Evolutionary conservation across 305 asterid species (phyloP).

Genomic region (Petunia hybrid): DNA sequence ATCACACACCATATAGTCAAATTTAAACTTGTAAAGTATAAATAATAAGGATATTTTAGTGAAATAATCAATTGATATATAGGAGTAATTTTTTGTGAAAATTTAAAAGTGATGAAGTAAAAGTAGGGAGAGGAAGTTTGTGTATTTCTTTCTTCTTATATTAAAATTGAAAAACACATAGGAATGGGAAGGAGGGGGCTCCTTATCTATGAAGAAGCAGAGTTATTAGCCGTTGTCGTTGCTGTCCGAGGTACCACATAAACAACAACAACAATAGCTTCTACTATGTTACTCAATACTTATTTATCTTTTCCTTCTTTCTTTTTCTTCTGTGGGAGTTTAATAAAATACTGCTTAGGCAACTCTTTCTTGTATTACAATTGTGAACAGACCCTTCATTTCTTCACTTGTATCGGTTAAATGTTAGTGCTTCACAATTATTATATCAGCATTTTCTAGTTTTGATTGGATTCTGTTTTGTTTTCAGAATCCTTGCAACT

Average conservation of each 20-base stretch:
- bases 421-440: not conserved
- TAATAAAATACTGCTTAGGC: constrained; percentile 15
- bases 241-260: not conserved
- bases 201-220: not conserved
- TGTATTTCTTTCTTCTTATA: too few species aligned
- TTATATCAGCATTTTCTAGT: not conserved
- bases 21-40: too few species aligned
- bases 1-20: too few species aligned
- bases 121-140: too few species aligned
- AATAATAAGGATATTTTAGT: too few species aligned
- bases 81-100: too few species aligned
- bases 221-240: constrained; percentile 12
- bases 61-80: too few species aligned
- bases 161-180: not conserved
- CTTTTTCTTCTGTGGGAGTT: not conserved
- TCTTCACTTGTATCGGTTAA: constrained; percentile 10
- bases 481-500: constrained; percentile 35
- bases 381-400: not conserved
- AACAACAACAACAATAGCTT: not conserved
- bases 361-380: not conserved
- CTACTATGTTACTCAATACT: not conserved
- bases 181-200: not conserved
- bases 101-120: too few species aligned
- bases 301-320: not conserved
- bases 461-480: constrained; percentile 8